These are phyloP conservation scores for Fraxinus angustifolia DNA, from an alignment of 305 asterid species.

Conservation along the genomic window DNA sequence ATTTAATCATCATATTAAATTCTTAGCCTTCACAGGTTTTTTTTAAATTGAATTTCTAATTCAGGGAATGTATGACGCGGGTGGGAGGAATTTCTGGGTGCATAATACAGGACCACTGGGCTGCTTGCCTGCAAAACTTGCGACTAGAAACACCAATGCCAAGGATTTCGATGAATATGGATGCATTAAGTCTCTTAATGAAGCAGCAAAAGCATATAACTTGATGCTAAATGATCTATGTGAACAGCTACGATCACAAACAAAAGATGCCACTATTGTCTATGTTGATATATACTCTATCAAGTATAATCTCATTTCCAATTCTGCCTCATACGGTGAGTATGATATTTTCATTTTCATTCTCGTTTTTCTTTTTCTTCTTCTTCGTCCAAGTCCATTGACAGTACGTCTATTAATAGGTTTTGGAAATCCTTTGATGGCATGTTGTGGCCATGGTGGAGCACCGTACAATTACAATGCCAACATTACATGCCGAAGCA, in stretches of 20 bases:
- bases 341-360: background rate
- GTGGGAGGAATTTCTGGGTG: conserved; percentile 54
- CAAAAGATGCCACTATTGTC: conserved; percentile 36
- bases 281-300: conserved; percentile 50
- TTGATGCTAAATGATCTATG: conserved; percentile 25
- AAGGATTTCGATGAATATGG: conserved; percentile 38
- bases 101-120: conserved; percentile 63
- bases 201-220: conserved; percentile 43
- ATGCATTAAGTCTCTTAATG: conserved; percentile 38
- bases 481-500: conserved; percentile 18
- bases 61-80: conserved; percentile 30
- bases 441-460: conserved; percentile 32
- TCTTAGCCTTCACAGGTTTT: background rate
- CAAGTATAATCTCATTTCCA: conserved; percentile 43
- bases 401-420: conserved; percentile 13
- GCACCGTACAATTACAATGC: conserved; percentile 21
- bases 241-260: conserved; percentile 27
- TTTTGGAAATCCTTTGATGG: conserved; percentile 25
- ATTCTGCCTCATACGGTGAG: conserved; percentile 42
- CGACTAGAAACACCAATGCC: conserved; percentile 17
- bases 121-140: conserved; percentile 44
- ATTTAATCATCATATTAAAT: no score
- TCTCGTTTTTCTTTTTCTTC: background rate
- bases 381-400: background rate
- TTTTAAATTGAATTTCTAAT: background rate